These are phyloP conservation scores for Pyrus communis DNA, from an alignment of 306 rosid species.

Conservation along the genomic window DNA sequence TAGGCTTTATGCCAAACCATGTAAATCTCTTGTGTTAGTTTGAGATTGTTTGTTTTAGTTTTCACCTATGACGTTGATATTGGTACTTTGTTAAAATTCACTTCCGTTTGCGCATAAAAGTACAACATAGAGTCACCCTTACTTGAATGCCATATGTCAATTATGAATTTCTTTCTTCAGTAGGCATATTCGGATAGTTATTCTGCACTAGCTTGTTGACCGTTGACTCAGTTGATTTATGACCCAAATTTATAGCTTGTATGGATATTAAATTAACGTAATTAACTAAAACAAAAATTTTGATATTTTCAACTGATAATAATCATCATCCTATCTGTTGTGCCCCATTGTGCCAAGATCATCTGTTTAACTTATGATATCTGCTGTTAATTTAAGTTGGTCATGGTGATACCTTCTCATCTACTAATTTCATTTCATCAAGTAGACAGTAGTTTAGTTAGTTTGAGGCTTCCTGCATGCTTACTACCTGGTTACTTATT, in stretches of 20 bases:
- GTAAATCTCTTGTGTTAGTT: too few relatives aligned
- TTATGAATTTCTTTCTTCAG: not conserved
- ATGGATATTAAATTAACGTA: not conserved
- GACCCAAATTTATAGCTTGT: not conserved
- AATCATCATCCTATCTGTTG: not conserved
- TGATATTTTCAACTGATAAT: not conserved
- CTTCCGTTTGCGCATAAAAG: too few relatives aligned
- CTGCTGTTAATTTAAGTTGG: not conserved
- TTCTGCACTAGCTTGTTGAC: not conserved
- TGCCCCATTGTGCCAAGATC: not conserved
- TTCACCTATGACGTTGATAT: too few relatives aligned
- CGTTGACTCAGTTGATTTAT: not conserved
- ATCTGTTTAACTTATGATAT: not conserved
- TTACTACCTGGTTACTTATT: slow-evolving; percentile 6
- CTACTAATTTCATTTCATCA: slow-evolving; percentile 10
- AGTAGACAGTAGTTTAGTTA: not conserved
- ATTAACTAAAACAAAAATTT: not conserved
- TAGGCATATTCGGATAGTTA: not conserved
- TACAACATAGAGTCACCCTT: too few relatives aligned
- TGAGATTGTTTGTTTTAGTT: too few relatives aligned
- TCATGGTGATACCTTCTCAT: not conserved
- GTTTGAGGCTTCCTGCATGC: not conserved
- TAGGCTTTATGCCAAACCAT: too few relatives aligned
- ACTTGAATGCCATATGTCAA: not conserved
- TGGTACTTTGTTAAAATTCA: too few relatives aligned